Base-by-base conservation (phyloP, 1,284 basidiomycete species). In the Heterobasidion occidentale region DNA sequence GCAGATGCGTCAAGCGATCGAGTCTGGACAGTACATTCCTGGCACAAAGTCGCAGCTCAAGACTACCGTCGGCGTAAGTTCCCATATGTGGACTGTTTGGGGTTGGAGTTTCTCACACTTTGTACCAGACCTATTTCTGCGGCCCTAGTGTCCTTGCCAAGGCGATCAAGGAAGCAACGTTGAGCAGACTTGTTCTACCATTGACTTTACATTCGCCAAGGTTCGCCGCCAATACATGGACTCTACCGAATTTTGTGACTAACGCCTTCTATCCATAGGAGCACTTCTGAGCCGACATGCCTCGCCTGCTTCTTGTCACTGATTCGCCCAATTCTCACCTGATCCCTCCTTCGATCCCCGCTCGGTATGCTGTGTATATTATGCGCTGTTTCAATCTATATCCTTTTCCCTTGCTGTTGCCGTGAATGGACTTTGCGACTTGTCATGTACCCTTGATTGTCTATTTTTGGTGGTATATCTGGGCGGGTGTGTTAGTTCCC, bases 161-260 rank as follows among this genome's bases (percentile, higher is more conserved):
- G 65, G 74, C 81, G 14, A 84, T 94, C 70, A 85, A 86, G 68
- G 78, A 82, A 59, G 87, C 87, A 12, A 83, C 84, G 65, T 79
- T 46, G 74, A 77, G 51, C 73, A 83, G 60, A 78, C 75, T 12
- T 78, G 74, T 52, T 66, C 80, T 9, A 73, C 74, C 48, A 79
- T 92, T 50, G 72, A 85, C 54, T 93, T 93, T 70, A 79, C 78
- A 1, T 93, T 94, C 67, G 84, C 86, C n/a, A 92, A 93, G 82
- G 87, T 73, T 51, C 51, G 65, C 52, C 53, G 57, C 55, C n/a
- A 34, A 56, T 56, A 48, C 6, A 19, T 34, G 12, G 17, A 55
- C 44, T 8, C 11, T 15, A 8, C 12, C 3, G 15, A 20, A n/a
- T 35, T 36, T 34, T 46, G 49, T 42, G 35, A 36, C 42, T 57